Conservation (phyloP, 1,139 yeast genomes). For the Pichia sp. region DNA sequence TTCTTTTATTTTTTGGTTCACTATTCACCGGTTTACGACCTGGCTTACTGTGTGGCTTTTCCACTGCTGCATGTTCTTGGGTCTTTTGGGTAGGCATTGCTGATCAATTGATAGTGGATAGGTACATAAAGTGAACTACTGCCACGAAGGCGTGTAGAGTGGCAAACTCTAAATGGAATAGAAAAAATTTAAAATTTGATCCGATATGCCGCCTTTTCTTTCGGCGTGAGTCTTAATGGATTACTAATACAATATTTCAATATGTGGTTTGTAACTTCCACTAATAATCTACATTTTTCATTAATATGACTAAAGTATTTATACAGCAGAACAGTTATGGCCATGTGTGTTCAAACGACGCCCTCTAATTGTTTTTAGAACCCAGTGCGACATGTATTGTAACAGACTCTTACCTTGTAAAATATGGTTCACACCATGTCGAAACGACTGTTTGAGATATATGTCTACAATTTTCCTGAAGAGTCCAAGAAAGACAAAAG, state of each 20-base stretch:
- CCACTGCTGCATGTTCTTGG: constrained; percentile 12
- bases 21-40: constrained; percentile 73
- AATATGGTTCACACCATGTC: neutral
- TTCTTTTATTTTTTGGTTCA: constrained; percentile 80
- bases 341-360: neutral
- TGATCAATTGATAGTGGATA: neutral
- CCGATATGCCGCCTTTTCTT: too few relatives aligned
- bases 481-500: constrained; percentile 3
- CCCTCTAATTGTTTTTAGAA: neutral
- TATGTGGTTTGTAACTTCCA: neutral
- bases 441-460: neutral
- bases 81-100: constrained; percentile 8
- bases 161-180: too few relatives aligned
- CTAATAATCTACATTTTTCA: neutral
- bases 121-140: neutral
- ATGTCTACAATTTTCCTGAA: constrained; percentile 4
- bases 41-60: constrained; percentile 33
- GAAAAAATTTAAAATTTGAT: too few relatives aligned
- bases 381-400: neutral
- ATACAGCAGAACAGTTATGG: neutral
- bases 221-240: too few relatives aligned
- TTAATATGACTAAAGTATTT: neutral
- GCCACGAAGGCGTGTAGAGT: neutral
- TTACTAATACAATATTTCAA: neutral
- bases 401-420: neutral